phyloP scores from a whole-genome alignment of 176 grass and related monocot species.

The Calamus simplicifolius region DNA sequence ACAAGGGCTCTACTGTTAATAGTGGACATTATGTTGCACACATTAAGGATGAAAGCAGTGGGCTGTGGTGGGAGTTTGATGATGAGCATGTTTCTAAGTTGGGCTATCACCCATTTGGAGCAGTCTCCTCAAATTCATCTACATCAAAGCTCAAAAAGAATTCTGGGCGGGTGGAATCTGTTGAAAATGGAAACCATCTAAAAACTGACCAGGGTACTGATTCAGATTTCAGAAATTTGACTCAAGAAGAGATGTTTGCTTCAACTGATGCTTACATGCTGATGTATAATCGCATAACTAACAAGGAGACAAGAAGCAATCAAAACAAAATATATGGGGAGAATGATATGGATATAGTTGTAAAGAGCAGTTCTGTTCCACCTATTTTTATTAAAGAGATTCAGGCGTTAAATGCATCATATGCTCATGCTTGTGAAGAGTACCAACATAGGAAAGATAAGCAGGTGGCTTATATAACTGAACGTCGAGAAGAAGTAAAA shows the following conservation, averaged over 20 bases:
- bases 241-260: slow-evolving; percentile 53
- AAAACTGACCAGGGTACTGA: slow-evolving; percentile 21
- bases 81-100: slow-evolving; percentile 92
- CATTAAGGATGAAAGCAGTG: slow-evolving; percentile 88
- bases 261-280: slow-evolving; percentile 99
- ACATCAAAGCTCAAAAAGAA: slow-evolving; percentile 30
- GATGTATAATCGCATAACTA: slow-evolving; percentile 67
- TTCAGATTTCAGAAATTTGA: slow-evolving; percentile 6
- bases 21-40: slow-evolving; percentile 97
- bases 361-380: slow-evolving; percentile 50
- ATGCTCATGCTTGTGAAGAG: slow-evolving; percentile 53
- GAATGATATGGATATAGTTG: not conserved
- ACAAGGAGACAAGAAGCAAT: slow-evolving; percentile 27
- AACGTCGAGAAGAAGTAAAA: slow-evolving; percentile 87
- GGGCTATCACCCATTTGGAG: slow-evolving; percentile 82
- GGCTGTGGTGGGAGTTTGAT: slow-evolving; percentile 98
- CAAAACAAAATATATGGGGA: slow-evolving; percentile 20
- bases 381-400: slow-evolving; percentile 58
- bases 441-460: slow-evolving; percentile 66
- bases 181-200: slow-evolving; percentile 28
- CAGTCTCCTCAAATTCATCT: slow-evolving; percentile 49
- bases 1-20: slow-evolving; percentile 91
- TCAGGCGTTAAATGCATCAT: slow-evolving; percentile 52
- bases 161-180: slow-evolving; percentile 14
- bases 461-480: slow-evolving; percentile 48